Conservation (phyloP, 2,329 filamentous ascomycete genomes). For the Pseudopyrenochaeta lycopersici region DNA sequence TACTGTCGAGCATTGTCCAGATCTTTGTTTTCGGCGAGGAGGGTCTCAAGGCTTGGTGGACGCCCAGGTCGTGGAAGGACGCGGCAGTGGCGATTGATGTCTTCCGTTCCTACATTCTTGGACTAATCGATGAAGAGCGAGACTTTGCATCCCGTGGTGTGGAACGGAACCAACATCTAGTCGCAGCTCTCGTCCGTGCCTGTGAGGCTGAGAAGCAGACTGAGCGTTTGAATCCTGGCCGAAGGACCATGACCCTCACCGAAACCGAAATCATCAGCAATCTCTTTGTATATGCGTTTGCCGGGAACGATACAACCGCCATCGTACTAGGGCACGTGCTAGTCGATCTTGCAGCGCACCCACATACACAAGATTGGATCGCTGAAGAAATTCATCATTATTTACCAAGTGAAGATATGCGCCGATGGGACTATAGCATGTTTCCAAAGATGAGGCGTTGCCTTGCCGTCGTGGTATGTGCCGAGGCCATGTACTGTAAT, state of each 20-base stretch:
- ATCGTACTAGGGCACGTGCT: conserved; percentile 53
- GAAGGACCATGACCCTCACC: conserved; percentile 3
- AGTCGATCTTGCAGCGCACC: conserved; percentile 55
- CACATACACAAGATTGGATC: conserved; percentile 58
- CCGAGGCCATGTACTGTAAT: conserved; percentile 6
- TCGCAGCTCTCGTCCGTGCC: conserved; percentile 11
- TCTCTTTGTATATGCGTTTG: conserved; percentile 59
- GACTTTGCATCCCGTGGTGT: background rate
- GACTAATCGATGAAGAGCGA: conserved; percentile 13
- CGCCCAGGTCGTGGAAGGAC: conserved; percentile 14
- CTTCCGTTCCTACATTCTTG: conserved; percentile 14
- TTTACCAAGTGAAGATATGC: conserved; percentile 14
- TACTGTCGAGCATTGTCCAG: conserved; percentile 14
- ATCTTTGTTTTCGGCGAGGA: conserved; percentile 19
- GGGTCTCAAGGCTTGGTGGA: conserved; percentile 13
- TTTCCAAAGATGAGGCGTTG: background rate
- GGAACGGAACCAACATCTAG: conserved; percentile 2
- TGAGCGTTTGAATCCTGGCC: background rate
- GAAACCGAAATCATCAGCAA: conserved; percentile 50
- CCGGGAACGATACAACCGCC: conserved; percentile 62
- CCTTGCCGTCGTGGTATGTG: background rate
- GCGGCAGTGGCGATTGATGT: conserved; percentile 9
- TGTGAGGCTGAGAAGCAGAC: conserved; percentile 16
- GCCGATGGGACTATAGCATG: conserved; percentile 28
- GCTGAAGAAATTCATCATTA: conserved; percentile 50